Conservation (phyloP, 2,329 filamentous ascomycete species). For the Fusarium guadeloupense region DNA sequence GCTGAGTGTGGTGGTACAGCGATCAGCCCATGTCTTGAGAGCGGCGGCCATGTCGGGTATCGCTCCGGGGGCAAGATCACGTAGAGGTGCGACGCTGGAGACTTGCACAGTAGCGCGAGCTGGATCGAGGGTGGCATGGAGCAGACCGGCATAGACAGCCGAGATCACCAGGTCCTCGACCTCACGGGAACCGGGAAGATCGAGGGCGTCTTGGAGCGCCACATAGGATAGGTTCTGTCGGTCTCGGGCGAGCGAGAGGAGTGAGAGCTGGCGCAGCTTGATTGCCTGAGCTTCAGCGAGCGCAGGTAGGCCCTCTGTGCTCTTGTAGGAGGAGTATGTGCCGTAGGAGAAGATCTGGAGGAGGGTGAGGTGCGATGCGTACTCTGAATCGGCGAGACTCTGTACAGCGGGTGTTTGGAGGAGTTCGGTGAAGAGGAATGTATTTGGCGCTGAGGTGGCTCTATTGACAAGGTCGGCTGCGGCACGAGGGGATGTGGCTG, state of each 20-base stretch:
- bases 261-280: conserved; percentile 91
- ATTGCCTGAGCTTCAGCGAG: conserved; percentile 77
- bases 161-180: conserved; percentile 89
- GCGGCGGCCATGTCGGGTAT: conserved; percentile 74
- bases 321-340: conserved; percentile 79
- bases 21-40: conserved; percentile 78
- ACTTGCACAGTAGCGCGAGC: conserved; percentile 78
- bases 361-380: conserved; percentile 70
- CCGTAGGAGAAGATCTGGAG: conserved; percentile 94
- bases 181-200: conserved; percentile 71
- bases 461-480: conserved; percentile 86
- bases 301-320: conserved; percentile 66
- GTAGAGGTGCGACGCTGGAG: conserved; percentile 82
- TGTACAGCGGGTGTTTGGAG: conserved; percentile 83
- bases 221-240: conserved; percentile 76
- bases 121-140: conserved; percentile 86
- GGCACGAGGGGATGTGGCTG: conserved; percentile 83
- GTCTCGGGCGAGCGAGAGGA: conserved; percentile 81
- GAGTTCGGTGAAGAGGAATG: conserved; percentile 95
- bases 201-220: conserved; percentile 72
- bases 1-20: conserved; percentile 77
- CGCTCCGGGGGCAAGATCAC: conserved; percentile 81
- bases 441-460: conserved; percentile 88
- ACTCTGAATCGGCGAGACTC: conserved; percentile 71
- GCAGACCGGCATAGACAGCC: conserved; percentile 85